A percentile compares a stretch with the other conserved stretches of the same genome.
Evolutionary conservation across 805 yeast genomes (phyloP).

Genomic region (Candida maris): DNA sequence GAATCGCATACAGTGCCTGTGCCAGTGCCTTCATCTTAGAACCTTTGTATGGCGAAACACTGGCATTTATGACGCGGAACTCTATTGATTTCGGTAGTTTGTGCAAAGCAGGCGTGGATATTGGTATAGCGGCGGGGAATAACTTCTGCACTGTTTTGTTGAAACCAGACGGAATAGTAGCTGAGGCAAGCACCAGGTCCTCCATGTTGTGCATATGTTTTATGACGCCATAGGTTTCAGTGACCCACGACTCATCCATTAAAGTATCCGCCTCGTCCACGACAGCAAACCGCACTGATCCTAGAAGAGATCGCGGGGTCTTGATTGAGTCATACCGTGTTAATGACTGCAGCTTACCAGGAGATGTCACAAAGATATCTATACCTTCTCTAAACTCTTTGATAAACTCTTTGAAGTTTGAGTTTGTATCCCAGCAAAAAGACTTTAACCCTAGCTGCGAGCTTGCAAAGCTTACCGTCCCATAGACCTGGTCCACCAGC

Average conservation of each 20-base stretch:
- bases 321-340: slow-evolving; percentile 30
- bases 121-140: slow-evolving; percentile 63
- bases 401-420: slow-evolving; percentile 50
- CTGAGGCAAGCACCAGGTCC: slow-evolving; percentile 77
- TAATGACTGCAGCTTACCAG: slow-evolving; percentile 55
- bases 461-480: slow-evolving; percentile 34
- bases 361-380: slow-evolving; percentile 84
- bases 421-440: slow-evolving; percentile 61
- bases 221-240: slow-evolving; percentile 57
- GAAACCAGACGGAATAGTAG: slow-evolving; percentile 82
- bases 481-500: slow-evolving; percentile 73
- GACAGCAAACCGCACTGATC: slow-evolving; percentile 55
- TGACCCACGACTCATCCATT: slow-evolving; percentile 75
- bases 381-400: slow-evolving; percentile 48
- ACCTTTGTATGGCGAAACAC: slow-evolving; percentile 75
- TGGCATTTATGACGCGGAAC: slow-evolving; percentile 72
- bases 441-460: slow-evolving; percentile 40
- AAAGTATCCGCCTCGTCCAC: slow-evolving; percentile 94
- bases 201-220: slow-evolving; percentile 45
- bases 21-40: slow-evolving; percentile 81
- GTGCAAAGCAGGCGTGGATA: slow-evolving; percentile 80
- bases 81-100: slow-evolving; percentile 75
- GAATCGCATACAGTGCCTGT: slow-evolving; percentile 82
- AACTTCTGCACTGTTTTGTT: slow-evolving; percentile 53
- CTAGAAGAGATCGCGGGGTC: slow-evolving; percentile 36